Evolutionary conservation across 1,284 basidiomycete genomes (phyloP).

Genomic region (Serendipita sp.): DNA sequence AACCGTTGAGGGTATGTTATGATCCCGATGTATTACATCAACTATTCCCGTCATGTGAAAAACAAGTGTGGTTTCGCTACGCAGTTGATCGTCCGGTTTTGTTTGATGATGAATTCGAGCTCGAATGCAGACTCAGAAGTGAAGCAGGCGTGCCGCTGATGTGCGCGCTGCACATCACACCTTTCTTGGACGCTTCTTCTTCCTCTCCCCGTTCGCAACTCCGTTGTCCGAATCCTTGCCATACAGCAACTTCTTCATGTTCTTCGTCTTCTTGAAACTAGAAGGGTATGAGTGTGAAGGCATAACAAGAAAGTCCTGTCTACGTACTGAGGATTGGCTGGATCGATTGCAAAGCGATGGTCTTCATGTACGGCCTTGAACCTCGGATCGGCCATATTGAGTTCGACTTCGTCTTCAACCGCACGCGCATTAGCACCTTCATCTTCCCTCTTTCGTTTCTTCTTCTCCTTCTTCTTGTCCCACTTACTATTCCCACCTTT

Average conservation of each 20-base stretch:
- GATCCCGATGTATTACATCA: too few relatives aligned
- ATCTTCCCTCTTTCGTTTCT: slow-evolving; percentile 27
- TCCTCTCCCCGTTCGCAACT: background rate
- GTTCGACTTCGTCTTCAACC: slow-evolving; percentile 52
- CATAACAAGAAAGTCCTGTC: slow-evolving; percentile 6
- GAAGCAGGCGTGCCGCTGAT: too few relatives aligned
- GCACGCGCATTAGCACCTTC: slow-evolving; percentile 19
- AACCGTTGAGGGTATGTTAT: too few relatives aligned
- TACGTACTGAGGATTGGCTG: slow-evolving; percentile 82
- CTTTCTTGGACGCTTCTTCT: background rate
- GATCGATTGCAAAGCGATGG: slow-evolving; percentile 88
- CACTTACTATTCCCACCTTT: slow-evolving; percentile 35
- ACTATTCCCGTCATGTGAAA: too few relatives aligned
- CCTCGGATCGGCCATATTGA: slow-evolving; percentile 78
- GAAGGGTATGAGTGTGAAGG: slow-evolving; percentile 2
- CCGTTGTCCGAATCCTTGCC: slow-evolving; percentile 20
- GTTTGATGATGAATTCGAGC: too few relatives aligned
- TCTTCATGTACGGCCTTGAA: slow-evolving; percentile 85
- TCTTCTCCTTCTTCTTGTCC: slow-evolving; percentile 24
- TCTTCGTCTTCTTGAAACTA: slow-evolving; percentile 82
- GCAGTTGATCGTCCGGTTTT: too few relatives aligned
- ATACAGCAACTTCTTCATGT: slow-evolving; percentile 68
- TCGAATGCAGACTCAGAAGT: too few relatives aligned
- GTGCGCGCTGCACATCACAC: too few relatives aligned
- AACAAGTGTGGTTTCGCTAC: too few relatives aligned